Base-by-base conservation (phyloP, 331 rosid genomes). In the Quercus lobata region DNA sequence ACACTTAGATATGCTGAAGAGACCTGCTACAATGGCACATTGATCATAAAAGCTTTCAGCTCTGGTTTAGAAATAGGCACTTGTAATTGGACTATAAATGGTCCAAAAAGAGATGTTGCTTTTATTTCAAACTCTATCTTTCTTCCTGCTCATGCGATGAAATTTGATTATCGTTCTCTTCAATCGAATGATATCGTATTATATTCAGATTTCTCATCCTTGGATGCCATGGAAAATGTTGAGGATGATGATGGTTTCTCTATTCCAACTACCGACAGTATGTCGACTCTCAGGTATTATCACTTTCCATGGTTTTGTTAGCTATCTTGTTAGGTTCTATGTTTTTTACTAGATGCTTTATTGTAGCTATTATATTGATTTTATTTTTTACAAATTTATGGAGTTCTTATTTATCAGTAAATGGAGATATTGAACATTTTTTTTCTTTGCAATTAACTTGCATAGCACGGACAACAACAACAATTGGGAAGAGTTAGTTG, bases 31-130 rank as follows among this genome's bases (percentile, higher is more conserved):
- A 94, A 94, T 79, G 97, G 97, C 63, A 83, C 88, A 76, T 81
- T 94, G 81, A 79, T 84, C 62, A 82, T 94, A 73, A 92, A 92
- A 78, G 92, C 97, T 82, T 87, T 88, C 86, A 91, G 98, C 88
- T 92, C 97, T 2, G 98, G 98, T 73, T 73, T 88, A 74, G 98
- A 94, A 86, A 87, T 94, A 73, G 97, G 98, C 17, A 73, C 91
- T 84, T 94, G 95, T 90, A 94, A 94, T 82, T 94, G 98, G 98
- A 80, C 81, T 41, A 83, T 94, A 57, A 75, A 80, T 84, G 82
- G 92, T 77, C 95, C 95, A 56, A 90, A 87, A 82, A 91, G 97
- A 58, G 87, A 90, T 74, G 70, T 92, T 85, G 85, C 91, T 11
- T 88, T 88, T 83, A 82, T 94, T 82, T 89, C 98, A 27, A 88